phyloP scores from a whole-genome alignment of 169 alveolate species.

The Cryptosporidium viatorum region DNA sequence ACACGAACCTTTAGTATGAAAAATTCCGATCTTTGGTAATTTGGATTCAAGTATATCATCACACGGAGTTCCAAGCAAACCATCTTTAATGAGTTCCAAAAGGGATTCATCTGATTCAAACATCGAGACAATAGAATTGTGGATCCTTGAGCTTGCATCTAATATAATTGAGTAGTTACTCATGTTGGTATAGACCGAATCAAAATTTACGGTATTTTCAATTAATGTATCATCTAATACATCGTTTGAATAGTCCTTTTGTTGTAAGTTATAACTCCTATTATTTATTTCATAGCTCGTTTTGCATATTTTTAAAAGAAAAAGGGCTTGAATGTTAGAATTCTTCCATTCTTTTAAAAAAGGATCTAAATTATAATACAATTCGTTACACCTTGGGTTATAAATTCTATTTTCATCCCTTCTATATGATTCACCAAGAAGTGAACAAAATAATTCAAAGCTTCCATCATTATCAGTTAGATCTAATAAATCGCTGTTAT shows the following conservation, averaged over 20 bases:
- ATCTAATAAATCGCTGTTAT: constrained; percentile 4
- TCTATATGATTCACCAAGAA: constrained; percentile 34
- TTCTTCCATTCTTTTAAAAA: constrained; percentile 56
- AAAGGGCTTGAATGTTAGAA: constrained; percentile 21
- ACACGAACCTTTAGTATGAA: constrained; percentile 49
- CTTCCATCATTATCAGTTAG: constrained; percentile 59
- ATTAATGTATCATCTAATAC: constrained; percentile 26
- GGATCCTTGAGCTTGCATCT: constrained; percentile 41
- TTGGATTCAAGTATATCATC: constrained; percentile 4
- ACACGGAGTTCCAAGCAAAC: constrained; percentile 42
- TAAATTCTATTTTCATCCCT: constrained; percentile 28
- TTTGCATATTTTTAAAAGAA: constrained; percentile 39
- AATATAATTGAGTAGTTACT: constrained; percentile 24
- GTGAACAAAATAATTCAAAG: constrained; percentile 54
- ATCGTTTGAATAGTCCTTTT: constrained; percentile 4
- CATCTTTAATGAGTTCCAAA: constrained; percentile 32
- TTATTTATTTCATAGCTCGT: constrained; percentile 33
- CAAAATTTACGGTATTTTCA: constrained; percentile 9
- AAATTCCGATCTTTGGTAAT: constrained; percentile 26
- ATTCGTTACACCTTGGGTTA: constrained; percentile 19
- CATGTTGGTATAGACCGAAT: background rate
- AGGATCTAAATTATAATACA: constrained; percentile 45
- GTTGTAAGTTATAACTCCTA: constrained; percentile 24
- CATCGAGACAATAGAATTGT: constrained; percentile 4
- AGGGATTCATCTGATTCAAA: constrained; percentile 10